Evolutionary conservation across 331 rosid species (phyloP).

Genomic region (Stylosanthes scabra): DNA sequence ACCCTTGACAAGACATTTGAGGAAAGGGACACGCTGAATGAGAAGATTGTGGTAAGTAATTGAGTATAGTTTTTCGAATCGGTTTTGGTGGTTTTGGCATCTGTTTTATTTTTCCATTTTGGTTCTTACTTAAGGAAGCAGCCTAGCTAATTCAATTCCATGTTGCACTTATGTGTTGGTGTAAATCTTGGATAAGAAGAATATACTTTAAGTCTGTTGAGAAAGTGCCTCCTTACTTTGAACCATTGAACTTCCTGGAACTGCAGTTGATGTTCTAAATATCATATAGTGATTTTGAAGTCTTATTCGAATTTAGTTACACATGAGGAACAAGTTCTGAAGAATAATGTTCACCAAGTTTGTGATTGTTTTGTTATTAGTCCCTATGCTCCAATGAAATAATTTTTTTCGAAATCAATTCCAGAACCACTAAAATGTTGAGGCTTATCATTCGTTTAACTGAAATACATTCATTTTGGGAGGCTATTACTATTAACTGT

Average conservation of each 20-base stretch:
- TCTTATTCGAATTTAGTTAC: slow-evolving; percentile 17
- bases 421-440: background rate
- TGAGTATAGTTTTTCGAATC: slow-evolving; percentile 41
- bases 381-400: background rate
- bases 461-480: background rate
- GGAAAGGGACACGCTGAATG: slow-evolving; percentile 88
- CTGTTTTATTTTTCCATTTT: background rate
- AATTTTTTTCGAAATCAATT: background rate
- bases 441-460: slow-evolving; percentile 1
- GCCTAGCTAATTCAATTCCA: slow-evolving; percentile 1
- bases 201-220: background rate
- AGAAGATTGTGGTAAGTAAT: slow-evolving; percentile 73
- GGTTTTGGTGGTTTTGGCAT: background rate
- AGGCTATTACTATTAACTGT: background rate
- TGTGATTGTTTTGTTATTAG: slow-evolving; percentile 22
- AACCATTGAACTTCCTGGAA: slow-evolving; percentile 14
- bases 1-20: slow-evolving; percentile 96
- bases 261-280: background rate
- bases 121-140: no score
- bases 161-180: background rate
- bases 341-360: background rate
- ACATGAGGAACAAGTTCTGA: background rate
- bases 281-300: background rate
- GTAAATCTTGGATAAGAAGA: slow-evolving; percentile 17
- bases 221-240: background rate